Conservation (phyloP, 164 flowering plant genomes). For the Vitis riparia region DNA sequence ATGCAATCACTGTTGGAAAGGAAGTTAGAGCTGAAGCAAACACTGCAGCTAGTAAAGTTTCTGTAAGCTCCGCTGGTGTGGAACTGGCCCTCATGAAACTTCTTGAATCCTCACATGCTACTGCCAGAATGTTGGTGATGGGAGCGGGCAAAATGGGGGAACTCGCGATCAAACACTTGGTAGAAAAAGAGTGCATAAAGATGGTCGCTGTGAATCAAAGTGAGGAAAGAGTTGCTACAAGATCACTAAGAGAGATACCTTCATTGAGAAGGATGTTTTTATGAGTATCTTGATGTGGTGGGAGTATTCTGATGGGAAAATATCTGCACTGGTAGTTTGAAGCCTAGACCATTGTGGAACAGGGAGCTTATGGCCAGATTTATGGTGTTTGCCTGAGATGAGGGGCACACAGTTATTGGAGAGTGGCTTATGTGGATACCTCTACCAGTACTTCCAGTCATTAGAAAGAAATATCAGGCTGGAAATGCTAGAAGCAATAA, state of each 20-base stretch:
- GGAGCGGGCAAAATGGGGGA: slow-evolving; percentile 99
- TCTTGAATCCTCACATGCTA: slow-evolving; percentile 58
- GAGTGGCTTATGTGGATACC: slow-evolving; percentile 64
- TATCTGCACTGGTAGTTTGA: too few relatives aligned
- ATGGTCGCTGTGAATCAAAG: slow-evolving; percentile 88
- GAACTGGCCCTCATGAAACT: slow-evolving; percentile 93
- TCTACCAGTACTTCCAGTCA: slow-evolving; percentile 63
- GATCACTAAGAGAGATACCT: too few relatives aligned
- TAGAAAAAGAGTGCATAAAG: slow-evolving; percentile 83
- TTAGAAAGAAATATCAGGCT: slow-evolving; percentile 66
- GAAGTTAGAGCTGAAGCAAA: slow-evolving; percentile 87
- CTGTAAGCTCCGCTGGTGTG: slow-evolving; percentile 99
- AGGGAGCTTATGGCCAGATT: slow-evolving; percentile 79
- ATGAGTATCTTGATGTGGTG: too few relatives aligned
- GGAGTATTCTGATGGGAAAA: too few relatives aligned
- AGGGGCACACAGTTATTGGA: slow-evolving; percentile 68
- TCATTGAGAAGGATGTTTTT: too few relatives aligned
- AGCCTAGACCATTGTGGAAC: slow-evolving; percentile 50
- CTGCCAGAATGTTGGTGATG: slow-evolving; percentile 77
- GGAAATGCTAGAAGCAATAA: slow-evolving; percentile 82
- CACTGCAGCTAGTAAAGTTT: slow-evolving; percentile 91
- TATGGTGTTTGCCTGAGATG: slow-evolving; percentile 75
- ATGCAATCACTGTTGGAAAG: slow-evolving; percentile 92
- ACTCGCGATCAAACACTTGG: slow-evolving; percentile 96
- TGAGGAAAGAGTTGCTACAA: slow-evolving; percentile 79